phyloP scores from a whole-genome alignment of 345 rosid genomes.

The Adansonia digitata region DNA sequence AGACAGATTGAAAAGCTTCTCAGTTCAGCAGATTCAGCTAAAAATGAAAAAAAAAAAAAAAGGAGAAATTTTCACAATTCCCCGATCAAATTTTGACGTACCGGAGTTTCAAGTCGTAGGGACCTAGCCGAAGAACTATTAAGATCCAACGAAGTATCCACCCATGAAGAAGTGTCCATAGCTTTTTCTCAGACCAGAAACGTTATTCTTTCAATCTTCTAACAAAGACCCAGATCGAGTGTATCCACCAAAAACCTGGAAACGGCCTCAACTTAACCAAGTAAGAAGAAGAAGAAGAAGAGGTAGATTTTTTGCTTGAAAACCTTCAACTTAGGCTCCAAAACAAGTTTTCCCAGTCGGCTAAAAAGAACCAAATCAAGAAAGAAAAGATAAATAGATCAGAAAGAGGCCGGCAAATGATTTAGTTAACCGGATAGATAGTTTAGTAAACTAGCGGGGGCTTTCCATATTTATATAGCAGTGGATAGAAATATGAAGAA shows the following conservation, averaged over 20 bases:
- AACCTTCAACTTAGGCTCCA: not conserved
- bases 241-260: not conserved
- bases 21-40: not conserved
- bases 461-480: not conserved
- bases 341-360: not conserved
- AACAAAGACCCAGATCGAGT: not conserved
- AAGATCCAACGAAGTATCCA: constrained; percentile 60
- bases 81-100: constrained; percentile 11
- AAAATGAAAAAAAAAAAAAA: not conserved
- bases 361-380: not conserved
- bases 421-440: not conserved
- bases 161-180: constrained; percentile 49
- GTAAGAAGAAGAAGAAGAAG: not conserved
- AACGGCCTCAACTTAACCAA: constrained; percentile 14
- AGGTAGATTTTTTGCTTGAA: not conserved
- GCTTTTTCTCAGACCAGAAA: not conserved
- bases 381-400: not conserved
- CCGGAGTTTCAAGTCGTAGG: constrained; percentile 33
- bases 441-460: not conserved
- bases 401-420: constrained; percentile 23
- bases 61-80: not conserved
- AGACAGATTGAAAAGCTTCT: not conserved
- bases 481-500: not conserved
- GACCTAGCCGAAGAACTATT: constrained; percentile 34
- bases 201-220: not conserved